Base-by-base conservation (phyloP, 2,329 filamentous ascomycete genomes). In the Pyrenochaeta sp. region DNA sequence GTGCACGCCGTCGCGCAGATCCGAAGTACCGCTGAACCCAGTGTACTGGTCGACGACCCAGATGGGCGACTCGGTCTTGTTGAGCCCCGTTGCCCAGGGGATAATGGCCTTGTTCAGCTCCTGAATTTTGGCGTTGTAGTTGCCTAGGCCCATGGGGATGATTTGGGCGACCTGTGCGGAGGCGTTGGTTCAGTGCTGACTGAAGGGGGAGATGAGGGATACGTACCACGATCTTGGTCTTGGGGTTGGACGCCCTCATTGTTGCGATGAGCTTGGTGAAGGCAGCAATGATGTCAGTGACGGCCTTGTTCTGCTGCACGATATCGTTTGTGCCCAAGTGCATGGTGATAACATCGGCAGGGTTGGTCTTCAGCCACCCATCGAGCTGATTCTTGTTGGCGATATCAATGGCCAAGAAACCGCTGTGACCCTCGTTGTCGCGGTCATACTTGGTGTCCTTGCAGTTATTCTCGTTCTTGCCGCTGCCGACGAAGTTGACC, bases 271-370 rank as follows among this genome's bases (percentile, higher is more conserved):
- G 51, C 13, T 68, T 75, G 5, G 70, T 72, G 51, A 74, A 76
- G 7, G 74, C 73, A 4, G 67, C 59, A 26, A 76, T 68, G 48
- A 76, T 75, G 23, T 74, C 65, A 20, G 51, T 45, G 1, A 62
- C 53, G 2, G 60, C 51, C 20, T 39, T 39, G 50, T 65, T 72
- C 55, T 73, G 65, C 60, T 72, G 70, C 35, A 72, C 71, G 29
- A 66, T 60, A 44, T 76, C 74, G 48, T 77, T 76, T 28, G 74
- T 77, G 13, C 74, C 73, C 2, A 77, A 49, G 53, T 77, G 74
- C 72, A 77, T 76, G 7, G 72, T 75, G 41, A 77, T 70, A 18
- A 77, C 69, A 50, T 77, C 73, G 2, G 74, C 73, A 0, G 72
- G 72, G 48, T 74, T 77, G 10, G 23, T 53, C 58, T 72, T 54